These are phyloP conservation scores for Evansstolkia leycettana DNA, from an alignment of 495 filamentous ascomycete genomes.

Conservation along the genomic window DNA sequence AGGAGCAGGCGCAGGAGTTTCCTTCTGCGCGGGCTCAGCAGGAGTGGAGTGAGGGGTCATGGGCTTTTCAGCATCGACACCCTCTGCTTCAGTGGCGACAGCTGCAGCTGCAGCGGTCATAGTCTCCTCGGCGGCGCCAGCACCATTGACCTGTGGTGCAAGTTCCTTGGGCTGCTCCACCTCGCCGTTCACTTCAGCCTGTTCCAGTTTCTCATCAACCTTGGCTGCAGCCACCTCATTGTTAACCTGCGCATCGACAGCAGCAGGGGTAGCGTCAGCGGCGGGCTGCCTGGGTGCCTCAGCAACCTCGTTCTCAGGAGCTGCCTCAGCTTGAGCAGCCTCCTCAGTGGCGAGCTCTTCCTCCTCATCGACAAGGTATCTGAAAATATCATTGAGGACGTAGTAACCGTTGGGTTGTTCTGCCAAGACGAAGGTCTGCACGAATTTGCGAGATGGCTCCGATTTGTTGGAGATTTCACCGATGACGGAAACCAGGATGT, in stretches of 20 bases:
- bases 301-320: slow-evolving; percentile 23
- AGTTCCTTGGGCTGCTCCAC: slow-evolving; percentile 16
- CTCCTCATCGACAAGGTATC: slow-evolving; percentile 72
- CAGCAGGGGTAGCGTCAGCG: slow-evolving; percentile 17
- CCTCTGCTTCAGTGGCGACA: slow-evolving; percentile 33
- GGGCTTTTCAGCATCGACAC: slow-evolving; percentile 38
- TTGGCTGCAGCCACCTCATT: slow-evolving; percentile 30
- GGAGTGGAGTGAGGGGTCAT: slow-evolving; percentile 38
- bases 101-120: slow-evolving; percentile 16
- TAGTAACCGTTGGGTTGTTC: slow-evolving; percentile 96
- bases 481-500: slow-evolving; percentile 94
- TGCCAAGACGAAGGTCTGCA: slow-evolving; percentile 96
- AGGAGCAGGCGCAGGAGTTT: no score
- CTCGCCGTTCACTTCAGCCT: slow-evolving; percentile 22
- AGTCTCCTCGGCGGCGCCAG: slow-evolving; percentile 15
- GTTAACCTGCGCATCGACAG: slow-evolving; percentile 21
- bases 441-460: slow-evolving; percentile 82
- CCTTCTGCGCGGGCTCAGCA: slow-evolving; percentile 22
- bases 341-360: slow-evolving; percentile 53
- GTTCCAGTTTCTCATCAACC: slow-evolving; percentile 47
- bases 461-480: slow-evolving; percentile 94
- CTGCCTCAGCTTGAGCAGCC: slow-evolving; percentile 30
- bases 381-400: slow-evolving; percentile 94
- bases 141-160: slow-evolving; percentile 31
- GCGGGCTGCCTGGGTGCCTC: slow-evolving; percentile 25